Conservation (phyloP, 768 basidiomycete genomes). For the Tulasnella sp. region DNA sequence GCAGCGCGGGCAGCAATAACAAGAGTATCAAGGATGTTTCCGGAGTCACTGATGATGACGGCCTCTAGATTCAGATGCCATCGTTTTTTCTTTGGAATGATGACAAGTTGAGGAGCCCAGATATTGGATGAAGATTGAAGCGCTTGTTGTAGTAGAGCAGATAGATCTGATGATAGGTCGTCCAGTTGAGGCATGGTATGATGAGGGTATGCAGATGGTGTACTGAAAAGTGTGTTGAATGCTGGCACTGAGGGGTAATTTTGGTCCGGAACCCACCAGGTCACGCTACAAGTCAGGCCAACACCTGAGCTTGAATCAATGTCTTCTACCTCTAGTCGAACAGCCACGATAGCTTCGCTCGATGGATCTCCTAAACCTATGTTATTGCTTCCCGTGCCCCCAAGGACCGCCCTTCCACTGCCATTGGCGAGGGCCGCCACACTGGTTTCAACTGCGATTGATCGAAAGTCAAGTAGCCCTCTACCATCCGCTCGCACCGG, state of each 20-base stretch:
- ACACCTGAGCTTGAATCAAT: constrained; percentile 56
- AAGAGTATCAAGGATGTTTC: constrained; percentile 71
- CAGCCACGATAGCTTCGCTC: constrained; percentile 74
- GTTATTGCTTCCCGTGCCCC: constrained; percentile 40
- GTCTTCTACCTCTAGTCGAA: constrained; percentile 74
- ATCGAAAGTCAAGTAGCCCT: constrained; percentile 58
- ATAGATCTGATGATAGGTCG: constrained; percentile 71
- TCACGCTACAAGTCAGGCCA: constrained; percentile 62
- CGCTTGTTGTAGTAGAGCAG: constrained; percentile 45
- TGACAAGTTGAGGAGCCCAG: constrained; percentile 56
- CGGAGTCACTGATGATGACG: constrained; percentile 68
- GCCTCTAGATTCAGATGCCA: constrained; percentile 77
- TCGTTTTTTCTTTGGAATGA: constrained; percentile 56
- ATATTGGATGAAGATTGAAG: constrained; percentile 45
- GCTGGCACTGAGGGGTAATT: neutral
- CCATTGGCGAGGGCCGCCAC: constrained; percentile 80
- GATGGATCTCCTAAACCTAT: constrained; percentile 53
- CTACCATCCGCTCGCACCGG: constrained; percentile 79
- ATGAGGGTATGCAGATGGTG: constrained; percentile 75
- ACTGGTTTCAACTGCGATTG: constrained; percentile 70
- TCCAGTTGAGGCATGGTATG: constrained; percentile 62
- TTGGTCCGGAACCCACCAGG: constrained; percentile 57
- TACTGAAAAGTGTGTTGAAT: constrained; percentile 47
- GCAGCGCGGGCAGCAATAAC: constrained; percentile 78
- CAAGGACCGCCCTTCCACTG: constrained; percentile 72